Conservation (phyloP, 1,139 yeast genomes). For the Pneumocystis wakefieldiae region DNA sequence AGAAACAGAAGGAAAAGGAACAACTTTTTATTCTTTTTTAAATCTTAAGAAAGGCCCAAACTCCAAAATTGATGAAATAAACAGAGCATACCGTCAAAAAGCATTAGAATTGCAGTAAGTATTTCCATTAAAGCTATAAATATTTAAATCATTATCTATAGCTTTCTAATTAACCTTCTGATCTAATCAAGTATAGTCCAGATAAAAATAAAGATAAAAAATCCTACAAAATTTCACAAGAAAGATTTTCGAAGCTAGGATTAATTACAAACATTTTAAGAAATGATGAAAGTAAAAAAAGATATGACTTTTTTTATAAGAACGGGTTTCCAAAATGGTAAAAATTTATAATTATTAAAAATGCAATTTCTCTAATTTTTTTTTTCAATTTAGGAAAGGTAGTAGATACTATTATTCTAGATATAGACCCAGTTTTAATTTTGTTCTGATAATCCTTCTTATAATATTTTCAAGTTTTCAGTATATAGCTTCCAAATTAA, state of each 20-base stretch:
- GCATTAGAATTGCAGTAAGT: slow-evolving; percentile 46
- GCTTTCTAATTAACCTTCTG: neutral
- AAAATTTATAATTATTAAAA: neutral
- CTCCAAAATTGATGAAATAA: slow-evolving; percentile 48
- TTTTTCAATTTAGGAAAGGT: slow-evolving; percentile 6
- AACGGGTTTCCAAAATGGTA: slow-evolving; percentile 82
- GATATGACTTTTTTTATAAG: slow-evolving; percentile 71
- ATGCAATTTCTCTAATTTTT: neutral
- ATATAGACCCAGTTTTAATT: slow-evolving; percentile 37
- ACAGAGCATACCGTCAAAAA: slow-evolving; percentile 55
- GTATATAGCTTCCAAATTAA: slow-evolving; percentile 39
- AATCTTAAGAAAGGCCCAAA: slow-evolving; percentile 37
- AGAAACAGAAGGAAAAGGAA: slow-evolving; percentile 45
- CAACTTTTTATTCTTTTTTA: slow-evolving; percentile 57
- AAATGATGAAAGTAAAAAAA: slow-evolving; percentile 40
- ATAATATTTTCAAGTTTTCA: slow-evolving; percentile 44
- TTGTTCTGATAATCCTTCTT: slow-evolving; percentile 38
- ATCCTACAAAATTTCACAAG: slow-evolving; percentile 25
- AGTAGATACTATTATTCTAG: slow-evolving; percentile 17
- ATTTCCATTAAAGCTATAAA: neutral
- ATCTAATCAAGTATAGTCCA: slow-evolving; percentile 29
- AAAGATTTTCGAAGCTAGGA: slow-evolving; percentile 60
- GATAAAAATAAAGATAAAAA: slow-evolving; percentile 42
- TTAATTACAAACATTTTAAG: slow-evolving; percentile 60
- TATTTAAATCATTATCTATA: neutral